These are phyloP conservation scores for Areca catechu DNA, from an alignment of 176 grass and related monocot species.

Conservation along the genomic window DNA sequence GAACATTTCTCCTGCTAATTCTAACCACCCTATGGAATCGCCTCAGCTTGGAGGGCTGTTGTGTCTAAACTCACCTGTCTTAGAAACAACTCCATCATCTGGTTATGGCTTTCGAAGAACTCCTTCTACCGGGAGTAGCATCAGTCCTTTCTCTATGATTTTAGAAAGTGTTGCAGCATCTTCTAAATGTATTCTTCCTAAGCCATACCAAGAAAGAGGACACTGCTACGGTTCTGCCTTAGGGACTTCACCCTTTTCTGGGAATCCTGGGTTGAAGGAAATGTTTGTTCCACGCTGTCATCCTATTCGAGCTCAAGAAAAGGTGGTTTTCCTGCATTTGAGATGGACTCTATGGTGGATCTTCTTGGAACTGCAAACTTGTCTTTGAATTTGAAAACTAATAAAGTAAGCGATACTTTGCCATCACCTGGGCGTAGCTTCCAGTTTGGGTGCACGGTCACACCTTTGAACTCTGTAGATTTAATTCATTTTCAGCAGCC, in stretches of 20 bases:
- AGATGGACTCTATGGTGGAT: slow-evolving; percentile 42
- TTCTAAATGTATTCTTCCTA: slow-evolving; percentile 33
- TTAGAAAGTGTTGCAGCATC: slow-evolving; percentile 67
- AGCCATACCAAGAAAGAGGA: slow-evolving; percentile 28
- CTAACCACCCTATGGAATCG: slow-evolving; percentile 25
- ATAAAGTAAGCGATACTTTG: slow-evolving; percentile 17
- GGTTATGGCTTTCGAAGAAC: slow-evolving; percentile 47
- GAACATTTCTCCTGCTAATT: slow-evolving; percentile 32
- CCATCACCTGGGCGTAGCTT: slow-evolving; percentile 53
- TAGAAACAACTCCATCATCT: slow-evolving; percentile 34
- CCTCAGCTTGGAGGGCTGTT: slow-evolving; percentile 24
- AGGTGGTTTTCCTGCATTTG: slow-evolving; percentile 2
- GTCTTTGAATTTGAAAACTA: slow-evolving; percentile 21
- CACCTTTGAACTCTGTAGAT: slow-evolving; percentile 55
- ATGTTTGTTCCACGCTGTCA: background rate
- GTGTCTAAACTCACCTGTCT: slow-evolving; percentile 21
- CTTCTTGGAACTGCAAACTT: slow-evolving; percentile 48
- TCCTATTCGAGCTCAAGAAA: slow-evolving; percentile 20
- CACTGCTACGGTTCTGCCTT: background rate
- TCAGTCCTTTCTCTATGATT: slow-evolving; percentile 92
- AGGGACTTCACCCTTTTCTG: slow-evolving; percentile 12
- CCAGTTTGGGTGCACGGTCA: slow-evolving; percentile 36
- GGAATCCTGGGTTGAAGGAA: slow-evolving; percentile 18
- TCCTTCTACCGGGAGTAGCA: slow-evolving; percentile 57
- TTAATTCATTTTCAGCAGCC: slow-evolving; percentile 53